phyloP scores from a whole-genome alignment of 2,329 filamentous ascomycete genomes.

The Beauveria bassiana region DNA sequence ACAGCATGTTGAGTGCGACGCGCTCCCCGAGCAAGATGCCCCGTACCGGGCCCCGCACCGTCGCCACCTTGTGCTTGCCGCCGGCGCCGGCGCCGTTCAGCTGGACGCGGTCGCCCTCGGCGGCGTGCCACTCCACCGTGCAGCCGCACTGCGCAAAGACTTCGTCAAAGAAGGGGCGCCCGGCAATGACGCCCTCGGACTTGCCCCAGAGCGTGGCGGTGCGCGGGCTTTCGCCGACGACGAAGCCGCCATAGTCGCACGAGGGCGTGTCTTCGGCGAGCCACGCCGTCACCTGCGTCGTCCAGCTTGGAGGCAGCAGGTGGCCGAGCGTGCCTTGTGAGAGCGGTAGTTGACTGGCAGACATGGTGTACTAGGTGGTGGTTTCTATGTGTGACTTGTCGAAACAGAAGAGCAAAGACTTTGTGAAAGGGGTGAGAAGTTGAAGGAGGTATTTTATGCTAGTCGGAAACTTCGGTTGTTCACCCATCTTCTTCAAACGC shows the following conservation, averaged over 20 bases:
- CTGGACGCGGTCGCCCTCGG: slow-evolving; percentile 62
- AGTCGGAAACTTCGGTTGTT: too few species aligned
- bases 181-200: slow-evolving; percentile 74
- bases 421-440: too few species aligned
- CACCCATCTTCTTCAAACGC: too few species aligned
- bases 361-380: neutral
- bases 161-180: slow-evolving; percentile 91
- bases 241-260: slow-evolving; percentile 95
- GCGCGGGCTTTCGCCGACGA: slow-evolving; percentile 66
- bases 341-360: neutral
- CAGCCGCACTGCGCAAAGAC: slow-evolving; percentile 86
- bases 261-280: slow-evolving; percentile 93
- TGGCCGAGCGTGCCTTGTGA: slow-evolving; percentile 46
- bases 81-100: slow-evolving; percentile 42
- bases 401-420: too few species aligned
- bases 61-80: slow-evolving; percentile 59
- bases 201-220: slow-evolving; percentile 63
- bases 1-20: slow-evolving; percentile 84
- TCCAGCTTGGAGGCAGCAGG: slow-evolving; percentile 80
- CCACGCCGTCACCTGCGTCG: slow-evolving; percentile 72
- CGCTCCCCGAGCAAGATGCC: slow-evolving; percentile 81
- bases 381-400: too few species aligned
- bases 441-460: too few species aligned
- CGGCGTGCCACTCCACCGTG: slow-evolving; percentile 79
- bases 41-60: slow-evolving; percentile 75